These are phyloP conservation scores for Hypoxylon sp. DNA, from an alignment of 2,329 filamentous ascomycete species.

Conservation along the genomic window DNA sequence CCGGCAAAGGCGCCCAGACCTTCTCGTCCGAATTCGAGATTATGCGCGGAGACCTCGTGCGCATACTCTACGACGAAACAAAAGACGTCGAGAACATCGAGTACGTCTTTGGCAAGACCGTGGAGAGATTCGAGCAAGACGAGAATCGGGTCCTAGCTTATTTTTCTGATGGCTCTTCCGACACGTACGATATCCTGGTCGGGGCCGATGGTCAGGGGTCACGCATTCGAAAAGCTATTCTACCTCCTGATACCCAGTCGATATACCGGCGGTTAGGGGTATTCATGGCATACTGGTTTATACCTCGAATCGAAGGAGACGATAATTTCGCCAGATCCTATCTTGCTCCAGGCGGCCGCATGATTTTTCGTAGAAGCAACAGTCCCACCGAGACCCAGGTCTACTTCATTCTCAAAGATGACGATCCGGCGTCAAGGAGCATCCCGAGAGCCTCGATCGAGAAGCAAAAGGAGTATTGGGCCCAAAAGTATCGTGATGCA, in stretches of 20 bases:
- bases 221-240: constrained; percentile 56
- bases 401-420: constrained; percentile 51
- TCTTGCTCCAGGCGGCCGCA: constrained; percentile 24
- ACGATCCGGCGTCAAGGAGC: constrained; percentile 38
- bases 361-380: constrained; percentile 45
- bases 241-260: constrained; percentile 45
- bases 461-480: constrained; percentile 54
- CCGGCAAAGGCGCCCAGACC: constrained; percentile 49
- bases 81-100: constrained; percentile 33
- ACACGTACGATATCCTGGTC: constrained; percentile 64
- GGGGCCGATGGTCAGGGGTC: constrained; percentile 67
- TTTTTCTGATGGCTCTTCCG: constrained; percentile 59
- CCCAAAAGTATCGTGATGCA: constrained; percentile 51
- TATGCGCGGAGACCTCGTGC: constrained; percentile 52
- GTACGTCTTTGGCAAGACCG: constrained; percentile 48
- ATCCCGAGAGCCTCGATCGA: constrained; percentile 33
- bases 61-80: constrained; percentile 49
- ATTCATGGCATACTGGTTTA: constrained; percentile 48
- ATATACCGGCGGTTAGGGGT: constrained; percentile 40
- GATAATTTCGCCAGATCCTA: constrained; percentile 24
- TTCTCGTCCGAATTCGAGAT: constrained; percentile 55
- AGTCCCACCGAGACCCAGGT: constrained; percentile 47
- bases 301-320: constrained; percentile 34
- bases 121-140: constrained; percentile 49
- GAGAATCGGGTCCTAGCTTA: constrained; percentile 44